phyloP scores from a whole-genome alignment of 345 rosid species.

The Brassica juncea region DNA sequence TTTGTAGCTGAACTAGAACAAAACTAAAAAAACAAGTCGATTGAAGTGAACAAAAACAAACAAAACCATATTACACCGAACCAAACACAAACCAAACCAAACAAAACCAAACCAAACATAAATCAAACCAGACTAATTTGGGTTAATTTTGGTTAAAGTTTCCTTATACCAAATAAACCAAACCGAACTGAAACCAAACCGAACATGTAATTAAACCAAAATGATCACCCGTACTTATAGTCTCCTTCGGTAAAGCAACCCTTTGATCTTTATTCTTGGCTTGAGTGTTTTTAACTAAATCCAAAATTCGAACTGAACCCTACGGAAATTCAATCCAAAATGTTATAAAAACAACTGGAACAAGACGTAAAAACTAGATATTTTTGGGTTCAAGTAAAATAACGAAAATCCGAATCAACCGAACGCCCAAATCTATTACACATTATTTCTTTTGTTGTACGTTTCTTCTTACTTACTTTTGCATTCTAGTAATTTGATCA shows the following conservation, averaged over 20 bases:
- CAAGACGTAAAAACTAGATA: neutral
- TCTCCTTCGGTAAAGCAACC: conserved; percentile 9
- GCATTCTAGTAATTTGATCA: neutral
- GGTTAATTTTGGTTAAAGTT: no score
- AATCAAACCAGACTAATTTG: no score
- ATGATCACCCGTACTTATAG: neutral
- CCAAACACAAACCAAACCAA: no score
- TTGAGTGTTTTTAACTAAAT: neutral
- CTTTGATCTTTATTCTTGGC: neutral
- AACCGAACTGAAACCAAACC: no score
- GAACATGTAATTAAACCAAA: no score
- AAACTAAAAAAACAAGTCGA: no score
- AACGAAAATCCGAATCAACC: neutral
- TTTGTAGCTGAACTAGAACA: no score
- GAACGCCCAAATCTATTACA: neutral
- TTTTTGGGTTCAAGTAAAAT: no score
- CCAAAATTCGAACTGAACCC: neutral
- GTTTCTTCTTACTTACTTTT: neutral
- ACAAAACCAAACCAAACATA: no score
- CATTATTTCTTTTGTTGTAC: neutral
- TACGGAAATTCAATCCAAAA: neutral
- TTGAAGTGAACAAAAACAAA: no score
- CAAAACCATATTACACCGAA: no score
- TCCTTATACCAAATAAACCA: no score
- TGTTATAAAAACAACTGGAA: neutral